Evolutionary conservation across 2,329 filamentous ascomycete species (phyloP).

Genomic region (Acrodontium crateriforme): DNA sequence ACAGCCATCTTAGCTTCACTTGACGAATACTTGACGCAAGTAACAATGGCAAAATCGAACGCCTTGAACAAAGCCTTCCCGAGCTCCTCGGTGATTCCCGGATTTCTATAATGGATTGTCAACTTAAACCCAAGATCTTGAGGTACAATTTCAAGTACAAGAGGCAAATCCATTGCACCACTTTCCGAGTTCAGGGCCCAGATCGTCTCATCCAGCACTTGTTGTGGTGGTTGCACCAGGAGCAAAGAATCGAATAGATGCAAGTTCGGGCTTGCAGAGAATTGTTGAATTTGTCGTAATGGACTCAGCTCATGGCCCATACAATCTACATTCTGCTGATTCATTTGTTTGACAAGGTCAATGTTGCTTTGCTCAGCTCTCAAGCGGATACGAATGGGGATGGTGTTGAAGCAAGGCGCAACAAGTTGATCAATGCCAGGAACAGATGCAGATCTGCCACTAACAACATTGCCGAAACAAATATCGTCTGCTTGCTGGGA

Average conservation of each 20-base stretch:
- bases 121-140: slow-evolving; percentile 36
- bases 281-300: slow-evolving; percentile 54
- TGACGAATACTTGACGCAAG: slow-evolving; percentile 17
- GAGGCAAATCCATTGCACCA: slow-evolving; percentile 57
- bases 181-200: slow-evolving; percentile 38
- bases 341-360: slow-evolving; percentile 46
- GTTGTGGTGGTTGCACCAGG: slow-evolving; percentile 54
- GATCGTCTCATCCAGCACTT: slow-evolving; percentile 30
- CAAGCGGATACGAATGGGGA: slow-evolving; percentile 54
- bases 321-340: slow-evolving; percentile 46
- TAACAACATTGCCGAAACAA: slow-evolving; percentile 79
- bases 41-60: slow-evolving; percentile 16
- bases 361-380: slow-evolving; percentile 35
- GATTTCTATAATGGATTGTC: slow-evolving; percentile 35
- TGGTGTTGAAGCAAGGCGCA: slow-evolving; percentile 86
- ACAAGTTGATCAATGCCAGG: slow-evolving; percentile 57
- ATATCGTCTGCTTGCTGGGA: slow-evolving; percentile 48
- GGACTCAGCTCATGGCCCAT: slow-evolving; percentile 62
- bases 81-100: slow-evolving; percentile 44
- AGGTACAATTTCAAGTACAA: slow-evolving; percentile 64
- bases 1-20: slow-evolving; percentile 11
- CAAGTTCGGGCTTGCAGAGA: slow-evolving; percentile 27
- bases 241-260: slow-evolving; percentile 69
- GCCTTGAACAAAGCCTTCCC: slow-evolving; percentile 12
- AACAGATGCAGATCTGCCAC: slow-evolving; percentile 55